These are phyloP conservation scores for Rhododendron simsii DNA, from an alignment of 148 eudicot species.

Conservation along the genomic window DNA sequence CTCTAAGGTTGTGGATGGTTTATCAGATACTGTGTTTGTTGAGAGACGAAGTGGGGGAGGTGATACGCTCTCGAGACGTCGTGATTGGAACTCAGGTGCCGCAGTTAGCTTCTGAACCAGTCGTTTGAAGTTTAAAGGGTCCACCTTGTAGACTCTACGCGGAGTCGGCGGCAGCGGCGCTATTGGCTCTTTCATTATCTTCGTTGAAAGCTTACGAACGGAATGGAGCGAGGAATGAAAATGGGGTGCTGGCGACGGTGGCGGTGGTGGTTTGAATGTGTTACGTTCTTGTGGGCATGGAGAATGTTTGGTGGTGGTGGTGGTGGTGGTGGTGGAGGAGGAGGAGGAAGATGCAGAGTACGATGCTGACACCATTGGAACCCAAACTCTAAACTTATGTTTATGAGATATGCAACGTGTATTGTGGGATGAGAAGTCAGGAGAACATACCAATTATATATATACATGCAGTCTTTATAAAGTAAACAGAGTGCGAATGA, in stretches of 20 bases:
- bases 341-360: not conserved
- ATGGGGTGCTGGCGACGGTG: not conserved
- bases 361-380: slow-evolving; percentile 9
- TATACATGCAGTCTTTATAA: not conserved
- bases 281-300: not conserved
- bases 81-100: slow-evolving; percentile 20
- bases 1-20: not conserved
- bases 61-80: slow-evolving; percentile 29
- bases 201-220: slow-evolving; percentile 12
- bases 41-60: slow-evolving; percentile 45
- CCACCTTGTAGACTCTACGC: slow-evolving; percentile 58
- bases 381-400: not conserved
- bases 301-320: not conserved
- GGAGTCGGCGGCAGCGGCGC: slow-evolving; percentile 32
- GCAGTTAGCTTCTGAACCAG: slow-evolving; percentile 68
- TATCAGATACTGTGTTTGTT: not conserved
- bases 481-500: not conserved
- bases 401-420: no score
- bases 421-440: not conserved
- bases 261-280: not conserved
- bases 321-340: not conserved
- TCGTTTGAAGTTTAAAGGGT: slow-evolving; percentile 51
- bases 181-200: slow-evolving; percentile 22
- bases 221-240: slow-evolving; percentile 17
- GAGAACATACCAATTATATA: not conserved